A percentile compares a stretch with the other conserved stretches of the same genome.
Conservation (phyloP, 83 land plant species). For the Picea abies region DNA sequence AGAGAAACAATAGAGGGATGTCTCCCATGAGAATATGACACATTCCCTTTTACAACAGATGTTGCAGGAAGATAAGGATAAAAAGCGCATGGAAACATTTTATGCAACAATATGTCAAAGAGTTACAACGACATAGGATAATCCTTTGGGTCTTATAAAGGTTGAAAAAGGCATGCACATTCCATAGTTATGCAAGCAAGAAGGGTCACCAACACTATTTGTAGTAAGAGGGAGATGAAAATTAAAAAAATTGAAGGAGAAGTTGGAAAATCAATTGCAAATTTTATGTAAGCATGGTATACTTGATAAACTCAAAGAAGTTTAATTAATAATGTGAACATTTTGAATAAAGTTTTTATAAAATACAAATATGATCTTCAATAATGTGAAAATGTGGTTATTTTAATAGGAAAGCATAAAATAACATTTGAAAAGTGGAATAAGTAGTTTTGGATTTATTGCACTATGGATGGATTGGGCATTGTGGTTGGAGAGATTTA, state of each 20-base stretch:
- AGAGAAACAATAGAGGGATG: slow-evolving; percentile 74
- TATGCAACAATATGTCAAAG: too few relatives aligned
- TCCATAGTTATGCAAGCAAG: slow-evolving; percentile 77
- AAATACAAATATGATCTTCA: too few relatives aligned
- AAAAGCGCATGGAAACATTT: slow-evolving; percentile 68
- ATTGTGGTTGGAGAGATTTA: too few relatives aligned
- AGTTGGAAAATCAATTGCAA: slow-evolving; percentile 78
- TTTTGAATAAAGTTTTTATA: too few relatives aligned
- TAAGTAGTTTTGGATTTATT: too few relatives aligned
- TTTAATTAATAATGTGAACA: too few relatives aligned
- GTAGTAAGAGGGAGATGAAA: slow-evolving; percentile 76
- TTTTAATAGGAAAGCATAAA: too few relatives aligned
- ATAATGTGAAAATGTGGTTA: too few relatives aligned
- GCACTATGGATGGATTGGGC: too few relatives aligned
- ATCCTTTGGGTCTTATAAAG: slow-evolving; percentile 70
- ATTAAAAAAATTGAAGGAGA: slow-evolving; percentile 63
- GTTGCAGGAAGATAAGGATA: slow-evolving; percentile 63
- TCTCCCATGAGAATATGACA: slow-evolving; percentile 71
- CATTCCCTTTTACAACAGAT: slow-evolving; percentile 57
- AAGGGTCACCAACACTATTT: slow-evolving; percentile 73
- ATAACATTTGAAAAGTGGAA: too few relatives aligned
- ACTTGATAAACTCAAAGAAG: too few relatives aligned
- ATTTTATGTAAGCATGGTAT: too few relatives aligned
- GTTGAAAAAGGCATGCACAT: slow-evolving; percentile 87
- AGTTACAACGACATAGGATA: slow-evolving; percentile 93